Percentiles rank a stretch among this genome's conserved stretches.
Evolutionary conservation across 2,329 filamentous ascomycete genomes (phyloP).

Genomic region (Boeremia exigua): DNA sequence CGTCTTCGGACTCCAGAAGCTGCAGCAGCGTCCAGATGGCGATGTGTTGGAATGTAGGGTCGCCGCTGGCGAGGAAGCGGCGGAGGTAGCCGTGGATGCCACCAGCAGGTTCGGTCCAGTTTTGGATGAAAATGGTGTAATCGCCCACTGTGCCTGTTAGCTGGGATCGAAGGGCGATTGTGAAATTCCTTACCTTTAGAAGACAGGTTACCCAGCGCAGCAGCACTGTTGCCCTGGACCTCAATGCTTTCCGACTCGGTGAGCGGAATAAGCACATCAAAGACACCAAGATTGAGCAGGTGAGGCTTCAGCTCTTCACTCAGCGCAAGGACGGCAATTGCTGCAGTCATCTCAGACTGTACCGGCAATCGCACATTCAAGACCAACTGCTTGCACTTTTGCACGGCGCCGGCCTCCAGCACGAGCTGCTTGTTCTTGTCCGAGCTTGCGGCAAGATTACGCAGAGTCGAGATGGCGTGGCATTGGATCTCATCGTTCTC

Average conservation of each 20-base stretch:
- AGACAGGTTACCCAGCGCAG: slow-evolving; percentile 91
- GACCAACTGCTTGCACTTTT: slow-evolving; percentile 98
- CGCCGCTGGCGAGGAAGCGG: slow-evolving; percentile 90
- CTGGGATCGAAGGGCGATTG: slow-evolving; percentile 12
- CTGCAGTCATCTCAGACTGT: slow-evolving; percentile 99
- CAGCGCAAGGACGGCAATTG: slow-evolving; percentile 92
- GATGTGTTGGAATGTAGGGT: slow-evolving; percentile 98
- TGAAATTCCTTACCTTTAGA: slow-evolving; percentile 76
- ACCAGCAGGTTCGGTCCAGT: slow-evolving; percentile 90
- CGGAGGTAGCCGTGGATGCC: slow-evolving; percentile 95
- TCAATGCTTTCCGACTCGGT: slow-evolving; percentile 96
- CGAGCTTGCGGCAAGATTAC: slow-evolving; percentile 94
- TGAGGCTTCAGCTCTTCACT: slow-evolving; percentile 96
- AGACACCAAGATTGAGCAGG: slow-evolving; percentile 88
- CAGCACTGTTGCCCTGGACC: slow-evolving; percentile 97
- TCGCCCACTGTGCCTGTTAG: slow-evolving; percentile 74
- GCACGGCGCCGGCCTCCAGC: slow-evolving; percentile 91
- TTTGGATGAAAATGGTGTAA: slow-evolving; percentile 92
- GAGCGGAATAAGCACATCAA: slow-evolving; percentile 93
- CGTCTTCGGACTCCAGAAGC: slow-evolving; percentile 92
- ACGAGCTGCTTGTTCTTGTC: slow-evolving; percentile 99
- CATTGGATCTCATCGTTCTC: slow-evolving; percentile 99
- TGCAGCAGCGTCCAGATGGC: slow-evolving; percentile 98
- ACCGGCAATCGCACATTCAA: slow-evolving; percentile 91
- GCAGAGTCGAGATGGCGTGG: slow-evolving; percentile 94